A percentile compares a stretch with the other conserved stretches of the same genome.
Evolutionary conservation across 306 rosid species (phyloP).

Genomic region (Lupinus albus): DNA sequence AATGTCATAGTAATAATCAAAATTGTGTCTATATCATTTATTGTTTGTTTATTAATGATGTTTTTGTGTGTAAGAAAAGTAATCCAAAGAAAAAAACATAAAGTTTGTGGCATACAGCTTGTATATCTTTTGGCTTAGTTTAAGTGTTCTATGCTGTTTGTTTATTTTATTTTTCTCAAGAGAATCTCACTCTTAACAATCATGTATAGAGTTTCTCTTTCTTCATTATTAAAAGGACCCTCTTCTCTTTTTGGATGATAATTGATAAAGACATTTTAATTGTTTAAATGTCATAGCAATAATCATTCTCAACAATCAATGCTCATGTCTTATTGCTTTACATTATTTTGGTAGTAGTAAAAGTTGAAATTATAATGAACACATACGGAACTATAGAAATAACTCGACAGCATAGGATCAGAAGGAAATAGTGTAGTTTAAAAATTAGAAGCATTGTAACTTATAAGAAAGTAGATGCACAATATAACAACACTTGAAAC

Average conservation of each 20-base stretch:
- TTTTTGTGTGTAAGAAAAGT: constrained; percentile 39
- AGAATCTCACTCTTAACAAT: neutral
- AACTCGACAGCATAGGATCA: neutral
- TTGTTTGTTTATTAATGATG: constrained; percentile 27
- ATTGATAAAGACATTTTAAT: neutral
- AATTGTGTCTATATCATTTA: constrained; percentile 48
- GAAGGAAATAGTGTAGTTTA: neutral
- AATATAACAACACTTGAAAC: neutral
- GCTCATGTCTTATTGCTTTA: neutral
- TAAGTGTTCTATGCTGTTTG: constrained; percentile 14
- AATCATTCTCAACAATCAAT: neutral
- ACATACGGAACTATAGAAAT: neutral
- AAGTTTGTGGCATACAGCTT: constrained; percentile 13
- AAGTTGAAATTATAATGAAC: neutral
- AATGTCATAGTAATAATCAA: constrained; percentile 33
- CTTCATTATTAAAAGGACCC: neutral
- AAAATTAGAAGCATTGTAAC: too few species aligned
- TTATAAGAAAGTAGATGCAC: neutral
- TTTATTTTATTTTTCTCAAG: neutral
- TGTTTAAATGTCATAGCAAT: neutral
- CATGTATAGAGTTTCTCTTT: neutral
- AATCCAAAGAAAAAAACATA: constrained; percentile 21
- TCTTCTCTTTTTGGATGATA: neutral
- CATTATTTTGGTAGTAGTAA: neutral
- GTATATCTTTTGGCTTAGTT: constrained; percentile 5